A percentile compares a stretch with the other conserved stretches of the same genome.
Evolutionary conservation across 176 grass and related monocot genomes (phyloP).

Genomic region (Aechmea fasciata): DNA sequence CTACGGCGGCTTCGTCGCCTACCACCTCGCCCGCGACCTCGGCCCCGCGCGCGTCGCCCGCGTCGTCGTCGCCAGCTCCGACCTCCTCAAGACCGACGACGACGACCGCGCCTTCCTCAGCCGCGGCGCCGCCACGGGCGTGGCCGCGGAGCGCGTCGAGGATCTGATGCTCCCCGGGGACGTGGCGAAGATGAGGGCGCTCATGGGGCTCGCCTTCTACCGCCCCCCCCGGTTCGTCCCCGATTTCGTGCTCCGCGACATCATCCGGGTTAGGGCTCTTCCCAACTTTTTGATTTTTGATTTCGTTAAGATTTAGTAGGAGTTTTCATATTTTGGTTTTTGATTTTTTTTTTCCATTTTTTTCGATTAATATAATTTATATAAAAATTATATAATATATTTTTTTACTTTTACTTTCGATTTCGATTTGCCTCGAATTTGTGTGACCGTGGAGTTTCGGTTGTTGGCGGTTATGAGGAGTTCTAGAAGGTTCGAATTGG

Average conservation of each 20-base stretch:
- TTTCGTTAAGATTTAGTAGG: no score
- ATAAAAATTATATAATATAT: no score
- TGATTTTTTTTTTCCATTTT: no score
- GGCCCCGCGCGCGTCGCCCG: slow-evolving; percentile 30
- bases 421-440: no score
- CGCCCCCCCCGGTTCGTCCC: slow-evolving; percentile 39
- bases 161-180: slow-evolving; percentile 50
- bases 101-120: slow-evolving; percentile 48
- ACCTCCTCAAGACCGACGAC: slow-evolving; percentile 56
- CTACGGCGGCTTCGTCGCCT: slow-evolving; percentile 87
- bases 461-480: no score
- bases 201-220: slow-evolving; percentile 31
- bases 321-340: no score
- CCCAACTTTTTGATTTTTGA: background rate
- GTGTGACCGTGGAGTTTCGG: no score
- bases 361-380: no score
- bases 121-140: slow-evolving; percentile 2
- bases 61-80: slow-evolving; percentile 80
- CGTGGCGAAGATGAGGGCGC: slow-evolving; percentile 20
- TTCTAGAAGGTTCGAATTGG: no score
- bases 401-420: no score
- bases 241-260: slow-evolving; percentile 44
- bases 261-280: slow-evolving; percentile 31
- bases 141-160: slow-evolving; percentile 27
- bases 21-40: slow-evolving; percentile 54